Base-by-base conservation (phyloP, 2,329 filamentous ascomycete genomes). In the Colletotrichum eremochloae region DNA sequence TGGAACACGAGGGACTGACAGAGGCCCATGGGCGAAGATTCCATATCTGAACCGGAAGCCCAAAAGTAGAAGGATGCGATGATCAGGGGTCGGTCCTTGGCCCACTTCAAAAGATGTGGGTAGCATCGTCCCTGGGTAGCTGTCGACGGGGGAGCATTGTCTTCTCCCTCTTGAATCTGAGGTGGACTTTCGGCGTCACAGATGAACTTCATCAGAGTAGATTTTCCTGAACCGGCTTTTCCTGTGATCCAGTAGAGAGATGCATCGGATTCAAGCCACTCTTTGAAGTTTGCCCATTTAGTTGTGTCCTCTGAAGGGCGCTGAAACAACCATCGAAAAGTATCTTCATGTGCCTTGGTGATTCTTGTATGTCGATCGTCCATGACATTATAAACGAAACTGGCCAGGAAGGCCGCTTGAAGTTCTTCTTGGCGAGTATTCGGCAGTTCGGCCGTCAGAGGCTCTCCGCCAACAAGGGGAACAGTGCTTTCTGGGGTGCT, bases 161-260 rank as follows among this genome's bases (percentile, higher is more conserved):
- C n/a, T 52, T 15, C 20, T 18, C 2, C 20, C n/a, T n/a, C 18
- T 12, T 11, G 11, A 1, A 33, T n/a, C 9, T 20, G 8, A n/a
- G 7, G 6, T 46, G 24, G 4, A 36, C 50, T 5, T n/a, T n/a
- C 44, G 44, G 44, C 18, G 6, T 31, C 76, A 1, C 76, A 79
- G n/a, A 83, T 76, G 55, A 81, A 81, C 24, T 82, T 81, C 77
- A 85, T 84, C 5, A 86, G 79, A 0, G 84, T 85, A 0, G 83
- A 85, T 71, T 86, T 86, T 1, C 84, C 85, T 0, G 82, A 82
- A 1, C 85, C 84, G 6, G 84, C 80, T 48, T 85, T 83, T 7
- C 81, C 82, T 5, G 79, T 82, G 58, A 84, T 80, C 65, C 38
- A 42, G 1, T 62, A 53, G 29, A 44, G 44, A 7, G 20, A 31